A percentile compares a stretch with the other conserved stretches of the same genome.
Conservation (phyloP, 2,329 filamentous ascomycete genomes). For the Pseudogymnoascus destructans region DNA sequence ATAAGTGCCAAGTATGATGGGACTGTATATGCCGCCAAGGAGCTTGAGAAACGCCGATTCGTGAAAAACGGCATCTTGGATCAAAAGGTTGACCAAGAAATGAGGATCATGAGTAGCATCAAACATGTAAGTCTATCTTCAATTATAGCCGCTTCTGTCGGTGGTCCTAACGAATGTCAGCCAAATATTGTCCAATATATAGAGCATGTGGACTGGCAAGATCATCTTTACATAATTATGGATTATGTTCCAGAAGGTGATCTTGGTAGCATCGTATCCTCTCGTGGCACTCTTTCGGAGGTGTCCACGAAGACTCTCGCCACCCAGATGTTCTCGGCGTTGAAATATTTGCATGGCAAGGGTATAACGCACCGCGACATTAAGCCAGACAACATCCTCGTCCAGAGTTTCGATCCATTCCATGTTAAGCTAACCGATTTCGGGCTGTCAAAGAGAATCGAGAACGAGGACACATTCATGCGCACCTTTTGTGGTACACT, state of each 20-base stretch:
- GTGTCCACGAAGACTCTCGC: slow-evolving; percentile 57
- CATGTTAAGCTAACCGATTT: slow-evolving; percentile 91
- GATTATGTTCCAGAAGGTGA: slow-evolving; percentile 78
- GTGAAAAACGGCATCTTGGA: slow-evolving; percentile 86
- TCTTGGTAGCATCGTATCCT: slow-evolving; percentile 57
- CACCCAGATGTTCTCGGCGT: slow-evolving; percentile 62
- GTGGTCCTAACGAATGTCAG: slow-evolving; percentile 30
- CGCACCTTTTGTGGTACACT: slow-evolving; percentile 95
- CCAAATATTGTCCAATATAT: slow-evolving; percentile 85
- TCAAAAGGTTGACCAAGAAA: slow-evolving; percentile 89
- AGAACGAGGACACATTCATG: slow-evolving; percentile 70
- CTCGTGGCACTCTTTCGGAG: slow-evolving; percentile 52
- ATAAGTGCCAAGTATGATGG: slow-evolving; percentile 78
- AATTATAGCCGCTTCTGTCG: slow-evolving; percentile 52
- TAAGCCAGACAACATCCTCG: slow-evolving; percentile 94
- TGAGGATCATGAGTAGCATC: slow-evolving; percentile 84
- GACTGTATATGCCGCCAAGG: slow-evolving; percentile 76
- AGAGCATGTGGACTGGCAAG: slow-evolving; percentile 71
- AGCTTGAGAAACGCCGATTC: slow-evolving; percentile 84
- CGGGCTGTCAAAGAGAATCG: slow-evolving; percentile 86
- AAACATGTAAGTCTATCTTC: slow-evolving; percentile 57
- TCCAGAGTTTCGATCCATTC: slow-evolving; percentile 59
- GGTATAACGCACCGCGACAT: slow-evolving; percentile 97
- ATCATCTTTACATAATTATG: slow-evolving; percentile 92
- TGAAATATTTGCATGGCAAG: slow-evolving; percentile 74